phyloP scores from a whole-genome alignment of 306 rosid species.

The Casuarina equisetifolia region DNA sequence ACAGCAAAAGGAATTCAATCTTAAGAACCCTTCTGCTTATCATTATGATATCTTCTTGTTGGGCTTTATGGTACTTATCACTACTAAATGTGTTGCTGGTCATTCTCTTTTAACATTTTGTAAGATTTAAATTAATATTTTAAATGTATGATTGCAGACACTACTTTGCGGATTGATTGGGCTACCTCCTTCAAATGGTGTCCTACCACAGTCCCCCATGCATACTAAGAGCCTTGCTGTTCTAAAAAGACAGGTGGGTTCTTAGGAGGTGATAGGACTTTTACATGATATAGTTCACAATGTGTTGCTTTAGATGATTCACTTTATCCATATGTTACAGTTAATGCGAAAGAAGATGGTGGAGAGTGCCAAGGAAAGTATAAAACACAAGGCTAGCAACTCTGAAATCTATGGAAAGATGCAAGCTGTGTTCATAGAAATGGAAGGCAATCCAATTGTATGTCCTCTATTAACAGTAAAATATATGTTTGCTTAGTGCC shows the following conservation, averaged over 20 bases:
- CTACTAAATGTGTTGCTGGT: slow-evolving; percentile 6
- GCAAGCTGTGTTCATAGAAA: slow-evolving; percentile 82
- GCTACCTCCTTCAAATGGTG: slow-evolving; percentile 91
- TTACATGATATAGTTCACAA: not conserved
- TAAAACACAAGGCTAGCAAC: slow-evolving; percentile 59
- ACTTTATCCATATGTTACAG: slow-evolving; percentile 36
- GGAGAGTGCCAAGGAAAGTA: slow-evolving; percentile 81
- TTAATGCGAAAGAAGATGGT: slow-evolving; percentile 69
- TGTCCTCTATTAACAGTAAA: slow-evolving; percentile 16
- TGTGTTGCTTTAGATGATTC: slow-evolving; percentile 11
- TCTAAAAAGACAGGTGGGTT: slow-evolving; percentile 68
- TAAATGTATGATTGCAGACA: slow-evolving; percentile 49
- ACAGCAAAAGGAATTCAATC: slow-evolving; percentile 91
- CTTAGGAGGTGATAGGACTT: not conserved
- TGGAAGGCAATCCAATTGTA: slow-evolving; percentile 57
- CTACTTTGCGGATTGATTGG: slow-evolving; percentile 86
- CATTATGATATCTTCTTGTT: slow-evolving; percentile 79
- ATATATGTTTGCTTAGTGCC: not conserved
- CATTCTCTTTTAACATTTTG: not conserved
- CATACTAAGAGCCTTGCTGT: slow-evolving; percentile 89
- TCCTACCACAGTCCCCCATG: slow-evolving; percentile 94
- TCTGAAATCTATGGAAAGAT: slow-evolving; percentile 76
- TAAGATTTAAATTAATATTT: slow-evolving; percentile 14
- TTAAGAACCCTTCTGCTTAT: slow-evolving; percentile 78
- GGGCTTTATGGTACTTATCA: slow-evolving; percentile 57